phyloP scores from a whole-genome alignment of 768 basidiomycete genomes.

The Trametopsis cervina region DNA sequence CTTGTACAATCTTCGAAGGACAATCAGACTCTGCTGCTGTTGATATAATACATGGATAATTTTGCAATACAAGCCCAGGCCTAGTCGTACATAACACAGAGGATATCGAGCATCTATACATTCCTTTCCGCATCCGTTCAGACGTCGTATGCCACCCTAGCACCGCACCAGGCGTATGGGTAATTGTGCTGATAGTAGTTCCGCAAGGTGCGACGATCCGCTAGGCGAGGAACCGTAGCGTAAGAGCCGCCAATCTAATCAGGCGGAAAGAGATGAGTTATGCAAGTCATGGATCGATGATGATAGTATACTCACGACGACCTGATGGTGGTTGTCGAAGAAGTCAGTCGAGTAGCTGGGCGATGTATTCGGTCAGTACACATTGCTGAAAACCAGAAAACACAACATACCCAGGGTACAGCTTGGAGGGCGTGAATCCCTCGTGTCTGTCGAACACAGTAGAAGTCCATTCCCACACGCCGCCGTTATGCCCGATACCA shows the following conservation, averaged over 20 bases:
- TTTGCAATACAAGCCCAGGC: too few relatives aligned
- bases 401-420: slow-evolving; percentile 77
- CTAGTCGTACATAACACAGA: too few relatives aligned
- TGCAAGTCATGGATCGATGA: not conserved
- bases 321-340: slow-evolving; percentile 79
- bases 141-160: slow-evolving; percentile 52
- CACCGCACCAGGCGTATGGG: slow-evolving; percentile 84
- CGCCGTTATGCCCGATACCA: slow-evolving; percentile 79
- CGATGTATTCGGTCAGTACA: not conserved
- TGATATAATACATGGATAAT: too few relatives aligned
- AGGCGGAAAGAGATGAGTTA: slow-evolving; percentile 7
- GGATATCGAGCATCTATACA: too few relatives aligned
- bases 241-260: slow-evolving; percentile 84
- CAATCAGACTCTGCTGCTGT: too few relatives aligned
- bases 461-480: slow-evolving; percentile 98
- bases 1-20: too few relatives aligned
- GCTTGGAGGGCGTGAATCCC: slow-evolving; percentile 64
- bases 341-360: slow-evolving; percentile 79
- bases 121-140: slow-evolving; percentile 7
- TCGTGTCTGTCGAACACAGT: slow-evolving; percentile 65
- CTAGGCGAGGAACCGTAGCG: slow-evolving; percentile 76
- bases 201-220: slow-evolving; percentile 65
- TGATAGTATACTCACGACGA: slow-evolving; percentile 59
- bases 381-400: not conserved
- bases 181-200: slow-evolving; percentile 96